Evolutionary conservation across 2,329 filamentous ascomycete genomes (phyloP).

Genomic region (Aspergillus unguis): DNA sequence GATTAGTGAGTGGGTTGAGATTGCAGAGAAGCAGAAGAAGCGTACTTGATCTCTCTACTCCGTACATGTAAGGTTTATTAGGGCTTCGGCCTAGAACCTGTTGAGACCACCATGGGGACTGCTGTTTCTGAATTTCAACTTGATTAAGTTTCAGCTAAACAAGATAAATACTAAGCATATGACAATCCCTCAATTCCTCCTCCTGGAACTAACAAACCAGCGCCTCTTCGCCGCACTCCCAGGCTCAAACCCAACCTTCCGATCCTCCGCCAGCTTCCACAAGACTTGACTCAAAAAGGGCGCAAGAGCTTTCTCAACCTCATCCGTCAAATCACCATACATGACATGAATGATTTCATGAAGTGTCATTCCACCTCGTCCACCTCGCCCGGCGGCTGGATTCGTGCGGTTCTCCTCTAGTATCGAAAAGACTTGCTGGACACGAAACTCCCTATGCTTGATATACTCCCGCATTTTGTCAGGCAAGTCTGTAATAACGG

Average conservation of each 20-base stretch:
- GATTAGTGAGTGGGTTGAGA: constrained; percentile 12
- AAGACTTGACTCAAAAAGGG: constrained; percentile 45
- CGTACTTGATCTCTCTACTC: not conserved
- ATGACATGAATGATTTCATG: constrained; percentile 44
- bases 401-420: constrained; percentile 22
- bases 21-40: constrained; percentile 8
- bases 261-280: constrained; percentile 44
- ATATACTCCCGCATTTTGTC: constrained; percentile 42
- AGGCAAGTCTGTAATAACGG: constrained; percentile 35
- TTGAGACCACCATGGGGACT: too few species aligned
- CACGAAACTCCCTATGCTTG: constrained; percentile 36
- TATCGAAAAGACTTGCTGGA: constrained; percentile 38
- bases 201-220: constrained; percentile 22
- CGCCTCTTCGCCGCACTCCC: constrained; percentile 37
- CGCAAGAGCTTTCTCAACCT: constrained; percentile 38
- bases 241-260: constrained; percentile 42
- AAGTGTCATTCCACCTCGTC: constrained; percentile 38
- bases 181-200: not conserved
- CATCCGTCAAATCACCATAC: constrained; percentile 39
- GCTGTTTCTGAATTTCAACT: too few species aligned
- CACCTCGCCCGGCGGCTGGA: not conserved
- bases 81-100: too few species aligned
- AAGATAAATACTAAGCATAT: not conserved
- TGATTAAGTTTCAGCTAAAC: not conserved
- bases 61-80: too few species aligned